Evolutionary conservation across 768 basidiomycete species (phyloP), one percentile per base, ranked within the genome.

Genomic region (Suillus subalutaceus): DNA sequence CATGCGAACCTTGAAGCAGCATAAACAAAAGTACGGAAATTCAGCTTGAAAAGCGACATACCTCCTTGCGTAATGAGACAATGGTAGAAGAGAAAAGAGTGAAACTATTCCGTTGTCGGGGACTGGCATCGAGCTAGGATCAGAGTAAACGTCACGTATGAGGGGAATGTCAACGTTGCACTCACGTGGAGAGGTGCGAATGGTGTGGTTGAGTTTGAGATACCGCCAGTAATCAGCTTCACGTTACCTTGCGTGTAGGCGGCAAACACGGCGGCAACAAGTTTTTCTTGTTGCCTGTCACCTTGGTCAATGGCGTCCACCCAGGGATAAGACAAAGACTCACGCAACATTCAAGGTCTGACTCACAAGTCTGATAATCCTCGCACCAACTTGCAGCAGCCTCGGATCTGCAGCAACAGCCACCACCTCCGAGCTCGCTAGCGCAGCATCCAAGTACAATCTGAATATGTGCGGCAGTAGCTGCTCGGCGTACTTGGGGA

Each of bases 401-500:
- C 73, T 79, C 12, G 79, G 71, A 68, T 88, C 84, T n/a, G 73
- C 40, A 23, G 74, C 44, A 1, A 65, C 13, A n/a, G 64, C 70
- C 6, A 82, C 77, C 10, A 67, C 68, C 20, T 69, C 68, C 50
- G 69, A 67, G 38, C 68, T 71, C 50, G 67, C 63, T 16, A 79
- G 65, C 1, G 83, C 78, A 13, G 82, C 81, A 44, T 75, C 72
- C n/a, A 88, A 72, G 63, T 86, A 84, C 38, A 97, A 75, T 60
- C 87, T 87, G 71, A 88, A 93, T 5, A 99, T 72, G 37, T 85
- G 80, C 18, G 91, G 88, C 2, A 96, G 83, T 1, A 99, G 79
- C 23, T 83, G 82, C 69, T 97, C 93, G 43, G 90, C 82, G 72
- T 95, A 94, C 76, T 91, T 94, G 0, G 85, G 78, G 20, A 98